Evolutionary conservation across 208 protist genomes (phyloP), one percentile per base, ranked within the genome.

Genomic region (Balamuthia mandrillaris): DNA sequence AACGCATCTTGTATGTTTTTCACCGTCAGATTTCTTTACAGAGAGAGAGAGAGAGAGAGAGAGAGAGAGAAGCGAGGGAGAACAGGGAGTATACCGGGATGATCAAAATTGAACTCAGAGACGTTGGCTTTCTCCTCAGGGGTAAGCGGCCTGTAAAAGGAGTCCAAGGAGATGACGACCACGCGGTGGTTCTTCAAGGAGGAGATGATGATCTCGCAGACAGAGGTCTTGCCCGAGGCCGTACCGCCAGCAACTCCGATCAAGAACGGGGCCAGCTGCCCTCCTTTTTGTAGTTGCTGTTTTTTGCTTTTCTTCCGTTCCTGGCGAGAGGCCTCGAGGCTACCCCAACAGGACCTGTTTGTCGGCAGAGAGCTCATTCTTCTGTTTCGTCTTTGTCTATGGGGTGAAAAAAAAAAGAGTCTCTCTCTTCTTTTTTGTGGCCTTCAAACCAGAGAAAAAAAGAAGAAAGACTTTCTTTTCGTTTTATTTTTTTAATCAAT

Each of bases 221-320:
- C 91, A 14, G 90, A 93, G 9, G 90, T 95, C 90, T 97, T 98
- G 42, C 95, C 95, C 24, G 89, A 94, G 10, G 94, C 95, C 35
- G 90, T 96, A 58, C 94, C 93, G 54, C 95, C 95, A 44, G 90
- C 87, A 24, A 97, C 91, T 49, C 95, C 96, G 60, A 97, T 94
- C 16, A 97, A 75, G 51, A 94, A 84, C 37, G 92, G 87, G 12
- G 85, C 39, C n/a, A n/a, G n/a, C n/a, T n/a, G n/a, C n/a, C n/a
- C n/a, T n/a, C n/a, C n/a, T n/a, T n/a, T n/a, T n/a, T n/a, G n/a
- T n/a, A n/a, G n/a, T n/a, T n/a, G n/a, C n/a, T n/a, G n/a, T n/a
- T n/a, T n/a, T n/a, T n/a, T n/a, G n/a, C n/a, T n/a, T n/a, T n/a
- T n/a, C n/a, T n/a, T n/a, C n/a, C n/a, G n/a, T n/a, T n/a, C n/a